Evolutionary conservation across 2,329 filamentous ascomycete genomes (phyloP).

Genomic region (Pseudogymnoascus sp.): DNA sequence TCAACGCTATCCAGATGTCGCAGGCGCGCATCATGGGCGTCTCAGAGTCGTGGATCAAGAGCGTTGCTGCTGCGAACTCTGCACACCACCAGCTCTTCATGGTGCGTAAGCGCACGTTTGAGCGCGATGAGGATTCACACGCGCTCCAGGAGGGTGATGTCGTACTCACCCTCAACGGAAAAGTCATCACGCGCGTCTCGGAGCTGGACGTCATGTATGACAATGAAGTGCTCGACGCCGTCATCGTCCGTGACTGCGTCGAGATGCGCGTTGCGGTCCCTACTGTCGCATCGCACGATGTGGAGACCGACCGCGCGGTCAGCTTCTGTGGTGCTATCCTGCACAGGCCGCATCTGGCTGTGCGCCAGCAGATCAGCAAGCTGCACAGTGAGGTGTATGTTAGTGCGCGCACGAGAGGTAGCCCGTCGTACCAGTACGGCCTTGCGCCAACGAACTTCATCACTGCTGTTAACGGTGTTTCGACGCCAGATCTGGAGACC

Average conservation of each 20-base stretch:
- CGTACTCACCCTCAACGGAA: slow-evolving; percentile 80
- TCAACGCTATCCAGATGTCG: slow-evolving; percentile 91
- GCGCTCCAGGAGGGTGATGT: slow-evolving; percentile 85
- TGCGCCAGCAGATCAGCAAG: slow-evolving; percentile 94
- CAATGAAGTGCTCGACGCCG: slow-evolving; percentile 71
- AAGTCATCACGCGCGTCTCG: slow-evolving; percentile 85
- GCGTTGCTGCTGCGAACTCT: slow-evolving; percentile 80
- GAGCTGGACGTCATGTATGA: slow-evolving; percentile 97
- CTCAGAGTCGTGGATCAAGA: slow-evolving; percentile 88
- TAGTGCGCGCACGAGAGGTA: slow-evolving; percentile 74
- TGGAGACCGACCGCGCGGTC: slow-evolving; percentile 87
- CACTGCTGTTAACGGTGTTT: slow-evolving; percentile 84
- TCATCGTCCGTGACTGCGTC: slow-evolving; percentile 77
- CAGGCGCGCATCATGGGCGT: slow-evolving; percentile 97
- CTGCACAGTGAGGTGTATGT: slow-evolving; percentile 96
- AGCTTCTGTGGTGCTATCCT: slow-evolving; percentile 93
- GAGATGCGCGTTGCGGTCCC: slow-evolving; percentile 71
- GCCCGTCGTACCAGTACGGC: slow-evolving; percentile 81
- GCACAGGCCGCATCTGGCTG: slow-evolving; percentile 90
- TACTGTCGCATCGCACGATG: slow-evolving; percentile 79
- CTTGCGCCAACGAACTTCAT: slow-evolving; percentile 96
- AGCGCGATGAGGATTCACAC: slow-evolving; percentile 52
- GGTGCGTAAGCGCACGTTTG: slow-evolving; percentile 81
- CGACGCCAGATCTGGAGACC: slow-evolving; percentile 71
- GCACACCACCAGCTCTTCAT: slow-evolving; percentile 96